Percentiles rank a stretch among this genome's conserved stretches.
These are phyloP conservation scores for Dipteronia dyeriana DNA, from an alignment of 345 rosid species.

Conservation along the genomic window DNA sequence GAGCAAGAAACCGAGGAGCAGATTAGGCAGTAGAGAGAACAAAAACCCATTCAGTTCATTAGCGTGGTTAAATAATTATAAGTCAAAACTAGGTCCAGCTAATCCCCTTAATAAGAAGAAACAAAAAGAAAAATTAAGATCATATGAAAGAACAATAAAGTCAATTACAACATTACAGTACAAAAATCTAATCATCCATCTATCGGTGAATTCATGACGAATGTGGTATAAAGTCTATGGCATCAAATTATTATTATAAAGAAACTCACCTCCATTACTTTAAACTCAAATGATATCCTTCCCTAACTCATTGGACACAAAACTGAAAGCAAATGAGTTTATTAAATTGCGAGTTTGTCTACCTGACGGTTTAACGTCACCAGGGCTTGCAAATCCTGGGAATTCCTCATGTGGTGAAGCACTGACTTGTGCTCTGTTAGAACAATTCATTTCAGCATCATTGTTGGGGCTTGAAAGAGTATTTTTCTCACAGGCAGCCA, in stretches of 20 bases:
- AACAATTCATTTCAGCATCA: slow-evolving; percentile 34
- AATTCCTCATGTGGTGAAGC: slow-evolving; percentile 60
- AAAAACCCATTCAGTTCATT: background rate
- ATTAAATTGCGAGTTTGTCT: slow-evolving; percentile 9
- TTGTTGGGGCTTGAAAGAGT: slow-evolving; percentile 33
- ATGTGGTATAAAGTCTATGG: background rate
- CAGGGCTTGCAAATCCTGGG: slow-evolving; percentile 72
- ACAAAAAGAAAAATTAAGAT: background rate
- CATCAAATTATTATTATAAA: background rate
- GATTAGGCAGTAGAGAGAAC: background rate
- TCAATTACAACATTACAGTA: background rate
- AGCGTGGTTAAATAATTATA: background rate
- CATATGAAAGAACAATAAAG: background rate
- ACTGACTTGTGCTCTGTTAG: slow-evolving; percentile 40
- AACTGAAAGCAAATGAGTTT: slow-evolving; percentile 12
- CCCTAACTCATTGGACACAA: slow-evolving; percentile 12
- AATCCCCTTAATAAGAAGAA: no score
- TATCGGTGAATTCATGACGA: background rate
- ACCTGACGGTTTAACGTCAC: slow-evolving; percentile 64
- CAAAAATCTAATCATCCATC: background rate
- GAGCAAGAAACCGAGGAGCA: background rate
- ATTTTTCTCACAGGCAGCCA: slow-evolving; percentile 34
- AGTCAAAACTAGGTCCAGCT: background rate
- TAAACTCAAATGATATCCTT: background rate
- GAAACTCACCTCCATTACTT: background rate